Evolutionary conservation across 2,329 filamentous ascomycete genomes (phyloP), one percentile per base, ranked within the genome.

Genomic region (Graphilbum ipis-grandicollis): DNA sequence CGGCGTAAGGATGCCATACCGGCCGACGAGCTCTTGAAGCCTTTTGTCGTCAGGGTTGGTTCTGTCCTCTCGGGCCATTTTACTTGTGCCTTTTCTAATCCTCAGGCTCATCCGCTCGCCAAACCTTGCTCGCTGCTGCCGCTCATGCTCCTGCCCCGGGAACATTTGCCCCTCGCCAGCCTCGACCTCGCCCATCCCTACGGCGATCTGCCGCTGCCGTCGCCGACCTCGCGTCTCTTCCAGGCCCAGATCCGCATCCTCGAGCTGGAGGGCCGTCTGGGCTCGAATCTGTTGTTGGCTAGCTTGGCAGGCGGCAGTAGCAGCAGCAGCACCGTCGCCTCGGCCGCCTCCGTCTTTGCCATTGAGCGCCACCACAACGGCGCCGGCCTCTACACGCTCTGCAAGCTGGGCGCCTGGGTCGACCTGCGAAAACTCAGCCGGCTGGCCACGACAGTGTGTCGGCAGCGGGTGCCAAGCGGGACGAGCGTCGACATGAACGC

Each of bases 341-440:
- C n/a, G n/a, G n/a, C n/a, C n/a, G n/a, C n/a, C n/a, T n/a, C 62
- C 39, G 43, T 70, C 0, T 79, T 72, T 50, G 75, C 66, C 12
- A 56, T 82, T n/a, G 80, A 86, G 56, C 65, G 71, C 19, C 71
- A 80, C 26, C 58, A 14, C 14, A 3, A 7, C n/a, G 28, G n/a
- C 2, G 6, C 58, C 33, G 66, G 66, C 1, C 58, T 78, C 4
- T 86, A 81, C 51, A 68, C 71, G 10, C 51, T 83, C 19, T 85
- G 76, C 52, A 75, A 69, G 47, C 58, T 90, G 31, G 76, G 71
- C 2, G 54, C 59, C 17, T 82, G 78, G 76, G 63, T 80, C 18
- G 67, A 75, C 42, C 50, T 78, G 36, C 61, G 66, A 26, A 56
- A 62, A 7, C 56, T 85, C 21, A 55, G 56, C 19, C 50, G 53